Evolutionary conservation across 345 rosid genomes (phyloP).

Genomic region (Acer campestre): DNA sequence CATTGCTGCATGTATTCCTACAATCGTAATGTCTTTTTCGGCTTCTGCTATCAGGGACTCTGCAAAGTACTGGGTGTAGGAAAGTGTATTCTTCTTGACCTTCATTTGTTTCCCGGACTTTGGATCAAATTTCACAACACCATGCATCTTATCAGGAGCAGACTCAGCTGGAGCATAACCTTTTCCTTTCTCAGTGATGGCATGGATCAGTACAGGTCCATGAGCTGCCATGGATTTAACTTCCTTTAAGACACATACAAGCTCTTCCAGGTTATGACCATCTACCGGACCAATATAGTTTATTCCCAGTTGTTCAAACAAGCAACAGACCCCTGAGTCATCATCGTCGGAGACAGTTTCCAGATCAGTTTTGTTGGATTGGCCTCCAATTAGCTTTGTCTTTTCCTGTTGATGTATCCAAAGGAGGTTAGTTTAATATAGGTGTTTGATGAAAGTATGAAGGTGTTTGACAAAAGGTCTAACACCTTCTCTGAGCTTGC

Average conservation of each 20-base stretch:
- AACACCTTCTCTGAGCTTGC: no score
- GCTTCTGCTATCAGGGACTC: slow-evolving; percentile 54
- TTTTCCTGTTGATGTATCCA: slow-evolving; percentile 25
- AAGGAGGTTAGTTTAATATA: neutral
- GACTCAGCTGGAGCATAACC: slow-evolving; percentile 53
- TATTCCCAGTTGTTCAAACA: slow-evolving; percentile 56
- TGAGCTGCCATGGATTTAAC: slow-evolving; percentile 35
- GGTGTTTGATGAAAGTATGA: no score
- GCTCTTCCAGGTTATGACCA: slow-evolving; percentile 48
- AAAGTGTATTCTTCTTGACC: slow-evolving; percentile 28
- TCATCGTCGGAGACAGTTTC: slow-evolving; percentile 29
- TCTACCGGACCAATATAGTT: slow-evolving; percentile 54
- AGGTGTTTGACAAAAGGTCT: no score
- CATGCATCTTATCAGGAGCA: slow-evolving; percentile 57
- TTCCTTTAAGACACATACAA: slow-evolving; percentile 37
- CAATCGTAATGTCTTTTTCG: slow-evolving; percentile 42
- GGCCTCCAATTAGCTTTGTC: slow-evolving; percentile 39
- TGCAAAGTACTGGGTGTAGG: slow-evolving; percentile 42
- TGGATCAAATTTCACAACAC: slow-evolving; percentile 54
- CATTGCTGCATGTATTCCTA: slow-evolving; percentile 63
- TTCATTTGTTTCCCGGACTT: slow-evolving; percentile 46
- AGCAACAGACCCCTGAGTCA: slow-evolving; percentile 16
- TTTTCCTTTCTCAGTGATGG: slow-evolving; percentile 54
- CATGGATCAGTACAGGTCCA: slow-evolving; percentile 53
- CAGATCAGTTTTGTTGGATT: slow-evolving; percentile 34